Percentiles rank a stretch among this genome's conserved stretches.
phyloP scores from a whole-genome alignment of 768 basidiomycete species.

The Sporobolomyces roseus region DNA sequence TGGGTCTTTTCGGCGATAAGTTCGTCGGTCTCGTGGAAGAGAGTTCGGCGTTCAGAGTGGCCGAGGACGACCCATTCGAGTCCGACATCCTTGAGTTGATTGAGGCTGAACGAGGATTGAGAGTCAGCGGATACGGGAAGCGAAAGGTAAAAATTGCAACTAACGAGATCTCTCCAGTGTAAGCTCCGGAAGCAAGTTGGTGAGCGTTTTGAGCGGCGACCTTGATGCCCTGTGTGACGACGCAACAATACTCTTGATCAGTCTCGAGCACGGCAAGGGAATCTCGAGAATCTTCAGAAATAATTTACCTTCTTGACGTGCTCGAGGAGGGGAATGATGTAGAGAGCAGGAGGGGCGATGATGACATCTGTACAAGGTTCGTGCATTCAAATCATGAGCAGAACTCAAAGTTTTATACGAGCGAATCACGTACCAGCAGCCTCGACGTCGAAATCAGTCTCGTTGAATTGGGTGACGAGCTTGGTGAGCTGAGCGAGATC shows the following conservation, averaged over 20 bases:
- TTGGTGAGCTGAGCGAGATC: constrained; percentile 61
- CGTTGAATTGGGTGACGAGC: constrained; percentile 69
- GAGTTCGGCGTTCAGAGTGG: constrained; percentile 90
- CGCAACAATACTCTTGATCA: not conserved
- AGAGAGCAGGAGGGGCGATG: constrained; percentile 83
- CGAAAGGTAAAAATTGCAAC: constrained; percentile 32
- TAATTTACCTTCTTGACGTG: constrained; percentile 41
- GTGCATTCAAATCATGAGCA: too few relatives aligned
- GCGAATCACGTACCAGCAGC: not conserved
- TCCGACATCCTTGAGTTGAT: constrained; percentile 77
- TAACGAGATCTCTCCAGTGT: constrained; percentile 93
- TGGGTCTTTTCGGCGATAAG: constrained; percentile 80
- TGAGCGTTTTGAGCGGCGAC: constrained; percentile 91
- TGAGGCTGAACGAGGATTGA: constrained; percentile 55
- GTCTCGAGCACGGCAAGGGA: not conserved
- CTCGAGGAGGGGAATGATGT: constrained; percentile 69
- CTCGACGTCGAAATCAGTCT: constrained; percentile 63
- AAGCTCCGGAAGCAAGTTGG: constrained; percentile 77
- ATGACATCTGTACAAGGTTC: constrained; percentile 94
- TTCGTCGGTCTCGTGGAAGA: constrained; percentile 83
- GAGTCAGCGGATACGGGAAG: constrained; percentile 1
- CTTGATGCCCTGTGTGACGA: constrained; percentile 57
- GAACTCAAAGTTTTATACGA: not conserved
- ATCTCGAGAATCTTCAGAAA: not conserved
- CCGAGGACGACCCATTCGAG: constrained; percentile 92